These are phyloP conservation scores for Axilococcus clingmanii DNA, from an alignment of 139 green algal species.

Conservation along the genomic window DNA sequence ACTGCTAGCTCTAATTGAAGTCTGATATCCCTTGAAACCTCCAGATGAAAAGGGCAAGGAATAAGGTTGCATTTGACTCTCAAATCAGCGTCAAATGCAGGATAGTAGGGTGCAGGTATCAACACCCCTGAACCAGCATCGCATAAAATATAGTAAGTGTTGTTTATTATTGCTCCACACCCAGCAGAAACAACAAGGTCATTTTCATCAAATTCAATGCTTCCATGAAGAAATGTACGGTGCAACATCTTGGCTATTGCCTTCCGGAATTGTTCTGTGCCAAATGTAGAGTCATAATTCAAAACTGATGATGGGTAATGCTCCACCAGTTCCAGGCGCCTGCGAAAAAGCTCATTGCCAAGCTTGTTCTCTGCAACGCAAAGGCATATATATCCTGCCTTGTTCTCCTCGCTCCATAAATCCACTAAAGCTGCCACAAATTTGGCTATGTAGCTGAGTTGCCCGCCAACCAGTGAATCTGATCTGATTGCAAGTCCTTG, in stretches of 20 bases:
- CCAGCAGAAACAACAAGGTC: constrained; percentile 23
- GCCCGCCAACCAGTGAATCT: constrained; percentile 1
- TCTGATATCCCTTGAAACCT: constrained; percentile 5
- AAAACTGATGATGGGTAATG: constrained; percentile 10
- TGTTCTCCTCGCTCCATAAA: background rate
- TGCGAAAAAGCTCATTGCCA: constrained; percentile 4
- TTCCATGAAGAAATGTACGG: constrained; percentile 37
- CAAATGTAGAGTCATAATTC: constrained; percentile 28
- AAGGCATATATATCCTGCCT: constrained; percentile 20
- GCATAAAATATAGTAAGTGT: constrained; percentile 40
- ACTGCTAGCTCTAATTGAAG: constrained; percentile 35
- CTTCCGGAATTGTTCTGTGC: constrained; percentile 19
- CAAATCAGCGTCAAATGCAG: constrained; percentile 71
- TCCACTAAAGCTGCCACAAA: constrained; percentile 13
- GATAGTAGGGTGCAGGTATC: constrained; percentile 71
- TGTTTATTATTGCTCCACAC: constrained; percentile 48
- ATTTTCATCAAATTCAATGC: constrained; percentile 12
- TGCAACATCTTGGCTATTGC: constrained; percentile 32
- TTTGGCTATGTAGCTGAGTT: constrained; percentile 13
- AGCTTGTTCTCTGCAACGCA: constrained; percentile 36
- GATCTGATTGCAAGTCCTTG: constrained; percentile 2
- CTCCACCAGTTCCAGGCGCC: constrained; percentile 4
- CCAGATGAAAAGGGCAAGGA: constrained; percentile 40
- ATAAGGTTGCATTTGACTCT: constrained; percentile 33
- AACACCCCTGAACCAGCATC: constrained; percentile 39